Conservation (phyloP, 192 early-diverging fungal species). For the Allomyces javanicus region DNA sequence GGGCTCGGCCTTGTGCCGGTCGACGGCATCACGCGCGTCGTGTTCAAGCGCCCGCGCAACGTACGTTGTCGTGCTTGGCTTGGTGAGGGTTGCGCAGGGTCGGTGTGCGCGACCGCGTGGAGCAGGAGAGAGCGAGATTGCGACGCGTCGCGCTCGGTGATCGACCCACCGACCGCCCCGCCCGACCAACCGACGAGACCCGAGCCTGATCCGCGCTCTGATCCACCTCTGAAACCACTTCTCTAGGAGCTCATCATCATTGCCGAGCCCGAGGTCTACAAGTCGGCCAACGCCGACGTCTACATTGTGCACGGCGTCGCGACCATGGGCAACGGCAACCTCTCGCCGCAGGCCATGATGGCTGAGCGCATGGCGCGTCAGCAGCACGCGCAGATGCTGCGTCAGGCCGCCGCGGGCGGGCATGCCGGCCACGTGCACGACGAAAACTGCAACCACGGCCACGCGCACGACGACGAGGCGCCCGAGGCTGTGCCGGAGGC, state of each 20-base stretch:
- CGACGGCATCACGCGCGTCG: conserved; percentile 69
- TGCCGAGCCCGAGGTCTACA: conserved; percentile 81
- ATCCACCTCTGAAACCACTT: no score
- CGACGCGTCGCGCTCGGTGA: no score
- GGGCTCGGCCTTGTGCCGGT: conserved; percentile 80
- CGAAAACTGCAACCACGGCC: no score
- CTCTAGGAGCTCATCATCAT: conserved; percentile 60
- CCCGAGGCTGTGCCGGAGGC: conserved; percentile 31
- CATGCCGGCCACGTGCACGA: conserved; percentile 14
- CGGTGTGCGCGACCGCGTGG: no score
- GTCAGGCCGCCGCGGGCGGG: conserved; percentile 15
- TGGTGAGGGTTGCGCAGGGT: no score
- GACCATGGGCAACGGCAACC: conserved; percentile 62
- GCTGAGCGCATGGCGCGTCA: conserved; percentile 39
- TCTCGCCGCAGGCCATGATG: conserved; percentile 48
- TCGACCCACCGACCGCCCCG: no score
- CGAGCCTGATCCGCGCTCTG: no score
- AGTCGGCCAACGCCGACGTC: conserved; percentile 66
- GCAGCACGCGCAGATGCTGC: conserved; percentile 17
- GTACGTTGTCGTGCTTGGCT: conserved; percentile 21
- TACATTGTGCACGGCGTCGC: conserved; percentile 96
- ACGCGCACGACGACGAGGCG: conserved; percentile 45
- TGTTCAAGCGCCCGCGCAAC: conserved; percentile 60
- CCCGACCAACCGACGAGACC: no score
- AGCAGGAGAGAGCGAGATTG: no score